Evolutionary conservation across 2,329 filamentous ascomycete species (phyloP), one percentile per base, ranked within the genome.

Genomic region (Conoideocrella luteorostrata): DNA sequence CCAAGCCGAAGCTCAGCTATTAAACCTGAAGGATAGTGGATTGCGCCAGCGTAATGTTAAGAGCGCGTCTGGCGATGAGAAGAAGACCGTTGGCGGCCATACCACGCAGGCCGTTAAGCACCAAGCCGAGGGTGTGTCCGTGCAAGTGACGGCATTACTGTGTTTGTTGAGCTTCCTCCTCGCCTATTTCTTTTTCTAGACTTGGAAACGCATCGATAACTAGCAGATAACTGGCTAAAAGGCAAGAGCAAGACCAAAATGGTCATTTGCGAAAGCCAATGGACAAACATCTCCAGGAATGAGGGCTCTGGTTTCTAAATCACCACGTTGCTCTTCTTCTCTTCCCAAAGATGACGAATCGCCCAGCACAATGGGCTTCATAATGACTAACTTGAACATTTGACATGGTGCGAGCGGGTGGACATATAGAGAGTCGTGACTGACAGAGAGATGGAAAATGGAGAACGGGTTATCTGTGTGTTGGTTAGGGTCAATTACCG

Each of bases 181-280:
- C 55, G 93, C 89, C 44, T 98, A 96, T 69, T 80, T 97, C 66
- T 89, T 98, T 73, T 98, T 98, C 68, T 98, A 82, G 32, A 23
- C 18, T 15, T 13, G 17, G 30, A 15, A 13, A 17, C 9, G n/a
- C n/a, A n/a, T n/a, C n/a, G n/a, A n/a, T n/a, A n/a, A n/a, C n/a
- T n/a, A n/a, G n/a, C n/a, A n/a, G n/a, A n/a, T n/a, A n/a, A n/a
- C n/a, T n/a, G n/a, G n/a, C n/a, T n/a, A n/a, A n/a, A n/a, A n/a
- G 22, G 26, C 26, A 29, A 23, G 29, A 15, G 12, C 9, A 23
- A 28, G 15, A 29, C 22, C 26, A 29, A 20, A 39, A 13, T 7
- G 2, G 5, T 20, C 7, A 7, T 12, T 15, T 34, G 30, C 30
- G 18, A 17, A 4, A 11, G n/a, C 26, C 7, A 28, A 7, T 28